phyloP scores from a whole-genome alignment of 176 grass and related monocot species.

The Pontederia paniculata region DNA sequence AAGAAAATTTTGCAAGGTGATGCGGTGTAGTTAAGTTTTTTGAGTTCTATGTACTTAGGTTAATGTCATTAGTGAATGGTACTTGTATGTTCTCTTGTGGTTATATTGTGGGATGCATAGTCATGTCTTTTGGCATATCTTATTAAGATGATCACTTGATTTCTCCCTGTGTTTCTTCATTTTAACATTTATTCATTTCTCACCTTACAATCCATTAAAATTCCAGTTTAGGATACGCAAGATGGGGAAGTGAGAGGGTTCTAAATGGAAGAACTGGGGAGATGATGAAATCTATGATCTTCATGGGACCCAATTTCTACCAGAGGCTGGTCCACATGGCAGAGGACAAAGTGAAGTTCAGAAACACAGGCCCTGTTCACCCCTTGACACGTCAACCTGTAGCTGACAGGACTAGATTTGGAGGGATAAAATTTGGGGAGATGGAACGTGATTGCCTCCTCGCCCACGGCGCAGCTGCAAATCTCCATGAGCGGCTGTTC shows the following conservation, averaged over 20 bases:
- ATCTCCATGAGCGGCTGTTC: slow-evolving; percentile 80
- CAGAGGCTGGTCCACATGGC: slow-evolving; percentile 92
- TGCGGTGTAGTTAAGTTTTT: no score
- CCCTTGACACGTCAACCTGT: slow-evolving; percentile 81
- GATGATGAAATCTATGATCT: slow-evolving; percentile 63
- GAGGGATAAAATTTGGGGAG: slow-evolving; percentile 88
- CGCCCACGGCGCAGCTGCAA: slow-evolving; percentile 70
- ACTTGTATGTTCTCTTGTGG: no score
- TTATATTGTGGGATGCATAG: no score
- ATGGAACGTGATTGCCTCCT: slow-evolving; percentile 96
- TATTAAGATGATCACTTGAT: no score
- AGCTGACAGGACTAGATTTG: slow-evolving; percentile 65
- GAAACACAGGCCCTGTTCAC: slow-evolving; percentile 85
- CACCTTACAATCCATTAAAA: not conserved
- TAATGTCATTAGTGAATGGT: no score
- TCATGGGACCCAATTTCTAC: slow-evolving; percentile 91
- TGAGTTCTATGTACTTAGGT: no score
- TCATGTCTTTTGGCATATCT: no score
- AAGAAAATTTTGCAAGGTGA: no score
- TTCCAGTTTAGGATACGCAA: slow-evolving; percentile 62
- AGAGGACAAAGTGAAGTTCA: slow-evolving; percentile 94
- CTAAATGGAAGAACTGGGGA: slow-evolving; percentile 77
- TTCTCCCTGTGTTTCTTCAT: not conserved
- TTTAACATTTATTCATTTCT: not conserved
- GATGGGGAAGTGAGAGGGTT: slow-evolving; percentile 70